Evolutionary conservation across 768 basidiomycete genomes (phyloP).

Genomic region (Boletellus ananiceps): DNA sequence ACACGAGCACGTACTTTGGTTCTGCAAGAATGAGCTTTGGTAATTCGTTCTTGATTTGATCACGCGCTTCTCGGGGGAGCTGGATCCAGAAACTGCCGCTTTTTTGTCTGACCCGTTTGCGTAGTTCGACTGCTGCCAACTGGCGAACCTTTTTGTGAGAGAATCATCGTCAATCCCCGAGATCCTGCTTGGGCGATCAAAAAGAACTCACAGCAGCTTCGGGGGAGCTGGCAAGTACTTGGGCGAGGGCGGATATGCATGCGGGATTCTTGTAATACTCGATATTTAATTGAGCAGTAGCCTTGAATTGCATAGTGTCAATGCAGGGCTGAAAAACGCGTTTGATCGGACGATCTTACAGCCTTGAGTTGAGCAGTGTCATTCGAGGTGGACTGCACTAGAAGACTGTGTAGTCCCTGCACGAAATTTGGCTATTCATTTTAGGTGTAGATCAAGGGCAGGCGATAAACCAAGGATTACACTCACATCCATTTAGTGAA

Average conservation of each 20-base stretch:
- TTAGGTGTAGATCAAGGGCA: slow-evolving; percentile 1
- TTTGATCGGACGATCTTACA: slow-evolving; percentile 47
- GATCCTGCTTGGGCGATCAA: slow-evolving; percentile 4
- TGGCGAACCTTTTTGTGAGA: slow-evolving; percentile 71
- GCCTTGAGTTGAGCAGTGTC: slow-evolving; percentile 88
- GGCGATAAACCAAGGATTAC: neutral
- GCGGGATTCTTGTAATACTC: slow-evolving; percentile 88
- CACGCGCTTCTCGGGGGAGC: slow-evolving; percentile 61
- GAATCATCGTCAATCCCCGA: slow-evolving; percentile 5
- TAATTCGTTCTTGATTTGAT: slow-evolving; percentile 80
- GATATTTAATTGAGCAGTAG: slow-evolving; percentile 85
- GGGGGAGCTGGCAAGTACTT: slow-evolving; percentile 81
- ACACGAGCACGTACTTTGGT: slow-evolving; percentile 51
- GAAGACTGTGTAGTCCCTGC: slow-evolving; percentile 78
- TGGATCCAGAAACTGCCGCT: slow-evolving; percentile 81
- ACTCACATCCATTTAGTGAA: slow-evolving; percentile 30
- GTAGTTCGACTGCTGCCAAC: slow-evolving; percentile 92
- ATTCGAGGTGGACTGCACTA: slow-evolving; percentile 74
- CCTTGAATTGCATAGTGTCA: slow-evolving; percentile 43
- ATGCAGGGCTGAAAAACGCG: slow-evolving; percentile 17
- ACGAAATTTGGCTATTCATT: slow-evolving; percentile 59
- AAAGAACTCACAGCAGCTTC: slow-evolving; percentile 66
- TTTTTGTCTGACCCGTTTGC: slow-evolving; percentile 82
- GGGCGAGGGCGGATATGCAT: slow-evolving; percentile 89
- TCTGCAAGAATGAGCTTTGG: slow-evolving; percentile 77